These are phyloP conservation scores for Candida schatavii DNA, from an alignment of 805 yeast genomes.

Conservation along the genomic window DNA sequence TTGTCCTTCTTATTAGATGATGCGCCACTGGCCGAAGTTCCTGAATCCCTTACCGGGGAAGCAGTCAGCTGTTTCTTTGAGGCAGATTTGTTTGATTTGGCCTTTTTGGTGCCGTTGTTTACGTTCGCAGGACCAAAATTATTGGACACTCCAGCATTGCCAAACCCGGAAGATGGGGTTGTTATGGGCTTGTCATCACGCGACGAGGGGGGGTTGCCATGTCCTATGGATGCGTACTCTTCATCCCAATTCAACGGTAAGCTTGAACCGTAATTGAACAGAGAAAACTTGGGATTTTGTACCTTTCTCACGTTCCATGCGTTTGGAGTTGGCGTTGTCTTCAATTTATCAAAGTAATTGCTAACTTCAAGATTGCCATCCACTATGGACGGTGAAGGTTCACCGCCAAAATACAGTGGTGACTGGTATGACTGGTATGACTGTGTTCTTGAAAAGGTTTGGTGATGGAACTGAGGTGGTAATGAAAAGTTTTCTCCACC, in stretches of 20 bases:
- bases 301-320: background rate
- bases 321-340: background rate
- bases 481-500: background rate
- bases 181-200: background rate
- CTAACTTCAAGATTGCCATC: background rate
- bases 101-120: background rate
- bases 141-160: background rate
- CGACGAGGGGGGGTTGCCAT: background rate
- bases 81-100: background rate
- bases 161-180: background rate
- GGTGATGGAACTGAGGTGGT: slow-evolving; percentile 9
- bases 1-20: slow-evolving; percentile 3
- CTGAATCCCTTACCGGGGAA: background rate
- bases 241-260: slow-evolving; percentile 3
- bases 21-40: no score
- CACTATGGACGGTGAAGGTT: background rate
- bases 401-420: background rate
- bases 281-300: background rate
- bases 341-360: slow-evolving; percentile 1
- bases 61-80: slow-evolving; percentile 1
- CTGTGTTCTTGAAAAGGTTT: slow-evolving; percentile 5
- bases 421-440: slow-evolving; percentile 1
- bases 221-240: background rate
- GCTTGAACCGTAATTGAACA: slow-evolving; percentile 1
- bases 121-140: no score